Conservation (phyloP, 108 stramenopile genomes). For the Discostella stelligeroides region DNA sequence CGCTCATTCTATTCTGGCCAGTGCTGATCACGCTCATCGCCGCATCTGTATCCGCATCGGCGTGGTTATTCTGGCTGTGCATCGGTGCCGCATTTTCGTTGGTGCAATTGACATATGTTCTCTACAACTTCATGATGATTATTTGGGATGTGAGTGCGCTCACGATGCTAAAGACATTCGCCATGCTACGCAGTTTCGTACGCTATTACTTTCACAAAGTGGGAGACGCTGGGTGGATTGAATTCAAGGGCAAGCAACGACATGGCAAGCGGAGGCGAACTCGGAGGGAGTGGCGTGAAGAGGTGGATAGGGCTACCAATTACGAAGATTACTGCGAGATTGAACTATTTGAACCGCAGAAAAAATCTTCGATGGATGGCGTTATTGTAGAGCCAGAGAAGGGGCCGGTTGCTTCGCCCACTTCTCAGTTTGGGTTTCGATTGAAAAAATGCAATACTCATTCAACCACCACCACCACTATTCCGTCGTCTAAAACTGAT, state of each 20-base stretch:
- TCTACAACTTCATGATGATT: slow-evolving; percentile 88
- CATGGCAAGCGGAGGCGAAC: slow-evolving; percentile 43
- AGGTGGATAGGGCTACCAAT: slow-evolving; percentile 50
- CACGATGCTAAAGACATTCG: slow-evolving; percentile 73
- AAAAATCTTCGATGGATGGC: background rate
- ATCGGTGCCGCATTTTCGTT: slow-evolving; percentile 67
- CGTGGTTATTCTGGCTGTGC: slow-evolving; percentile 87
- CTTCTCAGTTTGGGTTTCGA: too few relatives aligned
- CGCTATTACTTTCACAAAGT: slow-evolving; percentile 40
- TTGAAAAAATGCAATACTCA: too few relatives aligned
- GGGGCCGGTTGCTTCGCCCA: too few relatives aligned
- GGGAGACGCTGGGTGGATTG: slow-evolving; percentile 16
- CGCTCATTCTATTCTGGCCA: slow-evolving; percentile 80
- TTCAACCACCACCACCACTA: too few relatives aligned
- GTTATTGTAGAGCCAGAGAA: background rate
- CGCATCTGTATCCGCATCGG: slow-evolving; percentile 63
- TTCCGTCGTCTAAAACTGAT: too few relatives aligned
- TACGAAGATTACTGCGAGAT: slow-evolving; percentile 73
- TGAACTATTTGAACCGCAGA: slow-evolving; percentile 53
- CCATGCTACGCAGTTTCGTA: slow-evolving; percentile 44
- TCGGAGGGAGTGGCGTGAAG: slow-evolving; percentile 74
- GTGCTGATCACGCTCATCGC: slow-evolving; percentile 66
- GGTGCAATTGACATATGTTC: slow-evolving; percentile 72
- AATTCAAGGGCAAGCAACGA: slow-evolving; percentile 8
- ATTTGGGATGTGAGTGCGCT: slow-evolving; percentile 61